A percentile compares a stretch with the other conserved stretches of the same genome.
Evolutionary conservation across 257 asterid genomes (phyloP).

Genomic region (Penstemon eatonii): DNA sequence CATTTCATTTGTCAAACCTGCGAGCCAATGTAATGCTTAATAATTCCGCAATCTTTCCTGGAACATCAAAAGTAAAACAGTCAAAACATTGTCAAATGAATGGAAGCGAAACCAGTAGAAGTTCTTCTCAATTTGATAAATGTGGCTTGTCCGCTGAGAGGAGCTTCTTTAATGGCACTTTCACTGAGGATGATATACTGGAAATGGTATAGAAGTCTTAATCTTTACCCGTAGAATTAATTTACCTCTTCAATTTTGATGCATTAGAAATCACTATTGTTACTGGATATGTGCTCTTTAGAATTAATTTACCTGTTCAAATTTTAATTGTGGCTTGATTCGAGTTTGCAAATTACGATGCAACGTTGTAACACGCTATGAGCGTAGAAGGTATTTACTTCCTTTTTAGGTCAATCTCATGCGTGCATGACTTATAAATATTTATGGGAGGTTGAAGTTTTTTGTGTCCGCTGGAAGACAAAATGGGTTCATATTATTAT

Average conservation of each 20-base stretch:
- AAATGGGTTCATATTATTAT: too few species aligned
- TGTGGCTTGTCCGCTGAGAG: constrained; percentile 63
- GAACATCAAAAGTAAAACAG: constrained; percentile 37
- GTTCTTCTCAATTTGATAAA: constrained; percentile 40
- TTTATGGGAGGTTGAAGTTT: not conserved
- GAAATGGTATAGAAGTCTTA: constrained; percentile 65
- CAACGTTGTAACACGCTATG: not conserved
- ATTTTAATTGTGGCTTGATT: constrained; percentile 2
- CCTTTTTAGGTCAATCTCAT: not conserved
- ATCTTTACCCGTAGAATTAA: constrained; percentile 8
- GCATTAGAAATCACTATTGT: constrained; percentile 23
- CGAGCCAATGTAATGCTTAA: constrained; percentile 37
- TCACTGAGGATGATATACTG: constrained; percentile 88
- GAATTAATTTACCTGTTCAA: not conserved
- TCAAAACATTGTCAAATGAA: constrained; percentile 38
- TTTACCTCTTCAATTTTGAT: constrained; percentile 1
- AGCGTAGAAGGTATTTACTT: not conserved
- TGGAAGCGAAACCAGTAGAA: constrained; percentile 38
- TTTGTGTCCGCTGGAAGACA: not conserved
- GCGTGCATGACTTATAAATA: not conserved
- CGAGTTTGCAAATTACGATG: constrained; percentile 16
- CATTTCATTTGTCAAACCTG: constrained; percentile 53
- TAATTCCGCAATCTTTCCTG: constrained; percentile 37
- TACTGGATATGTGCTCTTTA: not conserved
- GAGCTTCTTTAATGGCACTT: constrained; percentile 46